Conservation (phyloP, 139 green algal genomes). For the Nannochloris sp. region DNA sequence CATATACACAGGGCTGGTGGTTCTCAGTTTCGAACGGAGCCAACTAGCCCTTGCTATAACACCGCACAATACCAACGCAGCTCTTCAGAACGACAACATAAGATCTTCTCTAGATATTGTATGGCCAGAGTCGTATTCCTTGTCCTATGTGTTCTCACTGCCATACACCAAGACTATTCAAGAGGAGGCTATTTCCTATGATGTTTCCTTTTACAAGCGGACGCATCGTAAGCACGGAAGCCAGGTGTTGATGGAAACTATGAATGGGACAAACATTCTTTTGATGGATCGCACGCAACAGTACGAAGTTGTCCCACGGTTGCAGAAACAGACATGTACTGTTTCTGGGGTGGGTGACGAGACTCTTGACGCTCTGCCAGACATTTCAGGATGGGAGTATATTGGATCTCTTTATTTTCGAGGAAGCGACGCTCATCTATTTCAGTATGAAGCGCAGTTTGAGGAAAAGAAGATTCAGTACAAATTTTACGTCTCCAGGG, state of each 20-base stretch:
- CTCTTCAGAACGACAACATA: not conserved
- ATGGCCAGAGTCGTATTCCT: slow-evolving; percentile 12
- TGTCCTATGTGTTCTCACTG: slow-evolving; percentile 19
- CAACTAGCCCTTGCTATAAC: no score
- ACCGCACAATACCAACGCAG: no score
- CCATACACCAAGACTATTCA: slow-evolving; percentile 20
- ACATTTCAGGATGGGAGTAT: slow-evolving; percentile 18
- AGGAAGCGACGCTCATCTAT: not conserved
- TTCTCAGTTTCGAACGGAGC: no score
- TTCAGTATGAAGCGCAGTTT: slow-evolving; percentile 9
- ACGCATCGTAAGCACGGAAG: not conserved
- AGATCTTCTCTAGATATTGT: not conserved
- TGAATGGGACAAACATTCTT: slow-evolving; percentile 15
- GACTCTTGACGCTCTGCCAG: slow-evolving; percentile 8
- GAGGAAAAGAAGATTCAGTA: slow-evolving; percentile 27
- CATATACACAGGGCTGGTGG: not conserved
- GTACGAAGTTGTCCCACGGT: slow-evolving; percentile 14
- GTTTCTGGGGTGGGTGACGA: not conserved
- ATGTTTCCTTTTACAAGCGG: slow-evolving; percentile 13
- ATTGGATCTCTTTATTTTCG: not conserved
- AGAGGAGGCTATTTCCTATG: slow-evolving; percentile 9
- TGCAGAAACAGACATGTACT: slow-evolving; percentile 10
- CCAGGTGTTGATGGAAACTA: slow-evolving; percentile 10
- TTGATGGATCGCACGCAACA: not conserved
- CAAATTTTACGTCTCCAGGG: slow-evolving; percentile 14